Base-by-base conservation (phyloP, 1,139 yeast species). In the Pneumocystis murina region DNA sequence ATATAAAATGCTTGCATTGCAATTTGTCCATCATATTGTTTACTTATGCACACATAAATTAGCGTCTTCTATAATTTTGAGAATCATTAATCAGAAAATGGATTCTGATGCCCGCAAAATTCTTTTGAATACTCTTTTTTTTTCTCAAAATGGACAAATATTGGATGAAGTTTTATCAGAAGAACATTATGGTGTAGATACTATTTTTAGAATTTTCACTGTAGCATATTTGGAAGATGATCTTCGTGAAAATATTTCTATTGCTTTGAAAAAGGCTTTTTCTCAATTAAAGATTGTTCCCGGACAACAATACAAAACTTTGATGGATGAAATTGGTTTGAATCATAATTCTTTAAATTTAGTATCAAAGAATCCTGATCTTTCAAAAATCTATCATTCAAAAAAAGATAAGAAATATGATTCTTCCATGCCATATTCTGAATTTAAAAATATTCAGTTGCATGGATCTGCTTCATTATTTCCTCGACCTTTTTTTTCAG, bases 321-420 rank as follows among this genome's bases (percentile, higher is more conserved):
- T 92, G 65, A 82, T 91, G 83, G 97, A 92, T 69, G 97, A 92
- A 73, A 94, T 90, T 68, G 97, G 97, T 7, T 77, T 91, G 6
- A 24, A 24, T 20, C 33, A 24, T 48, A 24, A 20, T 17, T n/a
- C 28, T 48, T 24, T 48, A 24, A 20, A 16, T 3, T 48, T 14
- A 10, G n/a, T 48, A 48, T 48, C 33, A 24, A 48, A 40, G 24
- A 17, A 48, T 24, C 2, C 17, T 16, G 55, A 48, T 24, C 20
- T 48, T 20, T 24, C 14, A 48, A 48, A 12, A 48, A 12, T 30
- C 12, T 10, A 16, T 48, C 55, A 48, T 12, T 12, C 28, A 12
- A 48, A 48, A 48, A 48, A 16, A 48, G 55, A 48, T 48, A 24
- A 48, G 7, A 24, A 20, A 24, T 6, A 24, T 8, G 33, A 48